Conservation (phyloP, 2,329 filamentous ascomycete genomes). For the Phialophora chinensis region DNA sequence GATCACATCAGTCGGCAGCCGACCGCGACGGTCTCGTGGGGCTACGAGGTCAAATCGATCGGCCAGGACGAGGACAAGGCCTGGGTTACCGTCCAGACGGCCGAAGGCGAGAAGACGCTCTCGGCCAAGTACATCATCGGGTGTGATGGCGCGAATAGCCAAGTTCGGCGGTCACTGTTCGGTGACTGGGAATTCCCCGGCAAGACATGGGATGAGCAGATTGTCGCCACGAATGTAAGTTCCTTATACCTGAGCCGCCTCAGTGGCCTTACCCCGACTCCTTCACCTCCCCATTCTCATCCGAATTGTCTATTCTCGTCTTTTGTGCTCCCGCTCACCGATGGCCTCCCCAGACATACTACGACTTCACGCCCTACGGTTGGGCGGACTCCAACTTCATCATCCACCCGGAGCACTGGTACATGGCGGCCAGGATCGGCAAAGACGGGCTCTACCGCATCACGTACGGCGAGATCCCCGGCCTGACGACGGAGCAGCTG, state of each 20-base stretch:
- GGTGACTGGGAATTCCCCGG: conserved; percentile 32
- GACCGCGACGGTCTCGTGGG: conserved; percentile 51
- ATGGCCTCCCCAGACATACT: conserved; percentile 58
- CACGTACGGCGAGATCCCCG: conserved; percentile 65
- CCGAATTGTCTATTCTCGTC: not conserved
- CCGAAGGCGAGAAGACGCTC: conserved; percentile 25
- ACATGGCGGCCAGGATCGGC: conserved; percentile 67
- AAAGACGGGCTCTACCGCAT: conserved; percentile 67
- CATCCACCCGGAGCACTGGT: conserved; percentile 65
- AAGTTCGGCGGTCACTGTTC: conserved; percentile 30
- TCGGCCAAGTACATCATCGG: conserved; percentile 50
- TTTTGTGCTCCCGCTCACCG: not conserved
- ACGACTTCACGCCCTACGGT: conserved; percentile 61
- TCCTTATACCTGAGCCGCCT: not conserved
- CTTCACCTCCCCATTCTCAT: not conserved
- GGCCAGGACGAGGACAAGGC: conserved; percentile 35
- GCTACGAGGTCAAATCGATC: conserved; percentile 45
- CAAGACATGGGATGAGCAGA: conserved; percentile 37
- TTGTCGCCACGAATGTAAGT: conserved; percentile 38
- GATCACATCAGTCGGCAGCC: conserved; percentile 46
- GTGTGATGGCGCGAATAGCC: conserved; percentile 45
- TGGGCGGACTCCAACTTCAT: conserved; percentile 56
- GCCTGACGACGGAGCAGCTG: conserved; percentile 61
- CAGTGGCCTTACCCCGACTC: not conserved
- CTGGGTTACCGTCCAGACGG: conserved; percentile 33